Conservation (phyloP, 805 yeast species). For the Myxozyma nipponensis region DNA sequence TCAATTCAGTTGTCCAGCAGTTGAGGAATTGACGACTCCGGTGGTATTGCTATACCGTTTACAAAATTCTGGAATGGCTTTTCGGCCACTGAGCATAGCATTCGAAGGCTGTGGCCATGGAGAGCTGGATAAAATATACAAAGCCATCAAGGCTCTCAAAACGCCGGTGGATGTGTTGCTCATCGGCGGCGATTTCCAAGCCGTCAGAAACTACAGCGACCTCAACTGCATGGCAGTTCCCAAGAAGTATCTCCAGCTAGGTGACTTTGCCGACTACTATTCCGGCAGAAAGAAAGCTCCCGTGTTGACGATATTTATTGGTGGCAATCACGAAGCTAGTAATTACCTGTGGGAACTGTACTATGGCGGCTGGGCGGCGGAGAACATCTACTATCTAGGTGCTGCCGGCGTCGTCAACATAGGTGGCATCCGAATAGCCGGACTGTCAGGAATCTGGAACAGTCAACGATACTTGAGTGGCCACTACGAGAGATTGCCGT, state of each 20-base stretch:
- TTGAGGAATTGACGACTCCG: too few relatives aligned
- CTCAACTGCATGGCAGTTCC: slow-evolving; percentile 74
- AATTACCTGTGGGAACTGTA: slow-evolving; percentile 66
- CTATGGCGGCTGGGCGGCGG: slow-evolving; percentile 92
- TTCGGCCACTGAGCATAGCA: slow-evolving; percentile 46
- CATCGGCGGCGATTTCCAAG: slow-evolving; percentile 82
- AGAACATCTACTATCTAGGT: slow-evolving; percentile 81
- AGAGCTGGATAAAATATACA: slow-evolving; percentile 58
- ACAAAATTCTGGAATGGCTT: too few relatives aligned
- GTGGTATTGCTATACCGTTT: too few relatives aligned
- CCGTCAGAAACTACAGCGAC: slow-evolving; percentile 62
- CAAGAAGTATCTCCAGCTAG: slow-evolving; percentile 63
- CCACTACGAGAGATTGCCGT: slow-evolving; percentile 49
- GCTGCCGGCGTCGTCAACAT: slow-evolving; percentile 68
- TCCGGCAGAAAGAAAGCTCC: slow-evolving; percentile 62
- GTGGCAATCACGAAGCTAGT: slow-evolving; percentile 95
- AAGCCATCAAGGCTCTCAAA: slow-evolving; percentile 29
- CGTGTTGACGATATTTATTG: slow-evolving; percentile 72
- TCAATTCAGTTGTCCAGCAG: too few relatives aligned
- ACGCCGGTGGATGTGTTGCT: slow-evolving; percentile 55
- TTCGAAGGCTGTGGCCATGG: slow-evolving; percentile 93
- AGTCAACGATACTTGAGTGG: slow-evolving; percentile 45
- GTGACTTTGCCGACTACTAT: slow-evolving; percentile 78
- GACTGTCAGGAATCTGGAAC: slow-evolving; percentile 81
- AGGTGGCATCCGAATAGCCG: slow-evolving; percentile 72